These are phyloP conservation scores for Hordeum vulgare DNA, from an alignment of 176 grass and related monocot genomes.

Conservation along the genomic window DNA sequence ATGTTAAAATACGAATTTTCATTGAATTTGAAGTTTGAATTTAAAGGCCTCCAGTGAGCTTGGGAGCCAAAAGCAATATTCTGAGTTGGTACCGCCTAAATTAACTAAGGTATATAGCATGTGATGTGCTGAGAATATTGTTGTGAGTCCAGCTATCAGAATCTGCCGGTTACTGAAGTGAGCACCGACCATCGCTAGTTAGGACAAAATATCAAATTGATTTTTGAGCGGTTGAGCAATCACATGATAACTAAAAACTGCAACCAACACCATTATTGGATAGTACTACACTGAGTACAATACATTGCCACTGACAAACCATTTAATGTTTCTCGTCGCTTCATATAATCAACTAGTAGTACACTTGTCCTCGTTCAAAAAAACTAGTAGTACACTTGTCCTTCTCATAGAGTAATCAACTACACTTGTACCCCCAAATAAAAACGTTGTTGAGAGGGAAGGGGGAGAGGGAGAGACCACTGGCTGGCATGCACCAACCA, in stretches of 20 bases:
- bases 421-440: not conserved
- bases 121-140: not conserved
- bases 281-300: too few relatives aligned
- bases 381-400: too few relatives aligned
- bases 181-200: constrained; percentile 6
- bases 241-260: not conserved
- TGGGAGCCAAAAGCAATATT: too few relatives aligned
- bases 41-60: too few relatives aligned
- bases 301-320: not conserved
- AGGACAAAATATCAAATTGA: not conserved
- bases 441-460: not conserved
- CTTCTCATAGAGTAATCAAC: not conserved
- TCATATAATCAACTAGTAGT: not conserved
- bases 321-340: not conserved
- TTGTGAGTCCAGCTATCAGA: not conserved
- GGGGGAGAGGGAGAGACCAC: not conserved
- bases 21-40: too few relatives aligned
- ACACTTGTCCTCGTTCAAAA: too few relatives aligned
- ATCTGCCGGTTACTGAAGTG: not conserved
- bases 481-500: not conserved
- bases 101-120: not conserved
- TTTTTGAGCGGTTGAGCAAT: constrained; percentile 2
- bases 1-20: too few relatives aligned
- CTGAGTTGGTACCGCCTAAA: too few relatives aligned
- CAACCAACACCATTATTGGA: not conserved